A percentile compares a stretch with the other conserved stretches of the same genome.
phyloP scores from a whole-genome alignment of 2,329 filamentous ascomycete species.

The Xylariaceae sp. region DNA sequence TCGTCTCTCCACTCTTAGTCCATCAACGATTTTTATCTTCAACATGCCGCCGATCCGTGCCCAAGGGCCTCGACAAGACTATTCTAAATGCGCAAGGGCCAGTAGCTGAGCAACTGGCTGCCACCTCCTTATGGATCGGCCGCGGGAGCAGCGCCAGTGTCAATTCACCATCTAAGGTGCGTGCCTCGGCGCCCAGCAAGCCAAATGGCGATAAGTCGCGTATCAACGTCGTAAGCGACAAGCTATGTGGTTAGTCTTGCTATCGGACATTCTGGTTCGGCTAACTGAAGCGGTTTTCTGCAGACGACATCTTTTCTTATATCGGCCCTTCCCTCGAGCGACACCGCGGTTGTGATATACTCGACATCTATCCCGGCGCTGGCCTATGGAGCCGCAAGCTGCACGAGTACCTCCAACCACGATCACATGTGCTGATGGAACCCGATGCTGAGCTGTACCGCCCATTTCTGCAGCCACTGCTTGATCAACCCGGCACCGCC shows the following conservation, averaged over 20 bases:
- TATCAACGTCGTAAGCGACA: conserved; percentile 59
- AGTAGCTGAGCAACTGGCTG: conserved; percentile 31
- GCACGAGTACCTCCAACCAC: conserved; percentile 75
- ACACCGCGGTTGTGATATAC: conserved; percentile 79
- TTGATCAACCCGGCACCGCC: conserved; percentile 53
- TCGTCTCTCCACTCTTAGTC: conserved; percentile 20
- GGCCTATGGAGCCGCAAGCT: conserved; percentile 81
- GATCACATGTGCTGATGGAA: conserved; percentile 84
- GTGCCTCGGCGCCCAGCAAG: background rate
- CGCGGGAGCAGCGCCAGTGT: background rate
- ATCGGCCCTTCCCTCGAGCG: conserved; percentile 71
- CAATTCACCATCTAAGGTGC: background rate
- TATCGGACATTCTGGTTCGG: conserved; percentile 5
- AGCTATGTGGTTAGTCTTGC: conserved; percentile 51
- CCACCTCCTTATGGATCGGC: conserved; percentile 29
- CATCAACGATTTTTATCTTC: conserved; percentile 12
- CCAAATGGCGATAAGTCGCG: conserved; percentile 46
- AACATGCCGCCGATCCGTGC: conserved; percentile 15
- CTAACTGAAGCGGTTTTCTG: background rate
- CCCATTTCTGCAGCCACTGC: conserved; percentile 65
- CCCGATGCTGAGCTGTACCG: conserved; percentile 64
- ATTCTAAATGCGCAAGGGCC: conserved; percentile 15
- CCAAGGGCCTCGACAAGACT: conserved; percentile 14
- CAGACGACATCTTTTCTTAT: conserved; percentile 73
- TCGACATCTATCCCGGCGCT: conserved; percentile 84